Base-by-base conservation (phyloP, 73 alveolate genomes). In the Effrenium voratum region DNA sequence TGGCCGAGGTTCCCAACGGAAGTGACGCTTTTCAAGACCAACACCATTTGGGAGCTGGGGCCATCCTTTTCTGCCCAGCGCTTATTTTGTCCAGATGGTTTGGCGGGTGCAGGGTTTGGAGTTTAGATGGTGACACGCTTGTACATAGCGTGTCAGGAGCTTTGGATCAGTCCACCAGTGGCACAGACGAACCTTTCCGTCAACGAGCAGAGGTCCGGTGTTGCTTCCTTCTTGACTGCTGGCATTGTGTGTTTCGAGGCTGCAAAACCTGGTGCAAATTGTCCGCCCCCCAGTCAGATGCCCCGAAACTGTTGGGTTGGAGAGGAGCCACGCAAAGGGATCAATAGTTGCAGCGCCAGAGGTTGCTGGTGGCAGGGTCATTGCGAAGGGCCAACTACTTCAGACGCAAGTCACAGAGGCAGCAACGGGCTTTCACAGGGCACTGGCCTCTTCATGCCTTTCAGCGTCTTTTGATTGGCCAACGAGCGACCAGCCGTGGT, bases 1-100 rank as follows among this genome's bases (percentile, higher is more conserved):
- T 36, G n/a, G 5, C 45, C 50, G 45, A 90, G 97, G 97, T 90
- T 90, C 68, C 59, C 50, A 0, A 87, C 76, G 40, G 97, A 90
- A 55, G 68, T 66, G 2, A 52, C 82, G 32, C 97, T 90, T 36
- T 90, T 77, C 52, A 66, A 50, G n/a, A 36, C 88, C 59, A 55
- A 90, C 2, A 70, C 97, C 16, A 66, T 90, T 76, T 90, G 87
- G 86, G 97, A 90, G 75, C 44, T 90, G 77, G 97, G 97, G 34
- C 97, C 97, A 12, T 13, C 83, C 43, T 90, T 90, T 52, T 44
- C 97, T 16, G 97, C 45, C 26, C 41, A 30, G 52, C 41, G 50
- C 95, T n/a, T n/a, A 24, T 19, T 41, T 68, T 38, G 38, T 5
- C 5, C 44, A 68, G 44, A 68, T 38, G 1, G 46, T n/a, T 38